Conservation (phyloP, 1,284 basidiomycete species). For the Schizophyllum amplum region DNA sequence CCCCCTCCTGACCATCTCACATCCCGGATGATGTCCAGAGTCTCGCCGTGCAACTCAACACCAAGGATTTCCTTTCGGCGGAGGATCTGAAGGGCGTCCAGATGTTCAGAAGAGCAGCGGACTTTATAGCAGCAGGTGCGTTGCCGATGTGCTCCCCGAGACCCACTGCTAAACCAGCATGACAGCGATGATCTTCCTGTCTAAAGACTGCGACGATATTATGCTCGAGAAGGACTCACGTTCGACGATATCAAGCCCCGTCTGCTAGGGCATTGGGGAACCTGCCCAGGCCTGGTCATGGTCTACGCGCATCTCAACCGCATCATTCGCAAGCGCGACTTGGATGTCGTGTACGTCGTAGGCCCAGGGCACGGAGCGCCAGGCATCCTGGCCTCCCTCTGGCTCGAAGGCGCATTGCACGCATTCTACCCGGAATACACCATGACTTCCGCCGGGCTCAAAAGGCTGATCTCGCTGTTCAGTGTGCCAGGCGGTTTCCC, state of each 20-base stretch:
- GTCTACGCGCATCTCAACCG: constrained; percentile 78
- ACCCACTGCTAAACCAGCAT: background rate
- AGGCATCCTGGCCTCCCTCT: constrained; percentile 71
- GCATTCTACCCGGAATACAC: constrained; percentile 68
- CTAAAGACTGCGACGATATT: constrained; percentile 42
- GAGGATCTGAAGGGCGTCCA: constrained; percentile 44
- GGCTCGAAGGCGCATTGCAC: constrained; percentile 74
- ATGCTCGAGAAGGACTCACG: constrained; percentile 52
- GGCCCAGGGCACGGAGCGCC: constrained; percentile 82
- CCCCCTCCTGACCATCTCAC: constrained; percentile 55
- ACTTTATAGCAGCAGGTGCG: constrained; percentile 59
- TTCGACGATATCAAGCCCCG: constrained; percentile 71
- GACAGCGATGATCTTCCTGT: constrained; percentile 75
- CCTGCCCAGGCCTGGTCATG: constrained; percentile 70
- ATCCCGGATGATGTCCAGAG: constrained; percentile 45
- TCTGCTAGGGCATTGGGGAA: constrained; percentile 73
- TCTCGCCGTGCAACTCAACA: constrained; percentile 33
- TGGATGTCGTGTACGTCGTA: constrained; percentile 66
- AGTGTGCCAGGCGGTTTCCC: constrained; percentile 63
- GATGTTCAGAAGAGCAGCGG: constrained; percentile 49
- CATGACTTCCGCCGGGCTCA: constrained; percentile 54
- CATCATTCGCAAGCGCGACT: constrained; percentile 54
- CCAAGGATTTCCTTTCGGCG: constrained; percentile 32
- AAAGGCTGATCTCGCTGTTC: constrained; percentile 58
- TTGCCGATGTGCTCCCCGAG: constrained; percentile 6